Percentiles rank a stretch among this genome's conserved stretches.
phyloP scores from a whole-genome alignment of 176 grass and related monocot genomes.

The Olyra latifolia region DNA sequence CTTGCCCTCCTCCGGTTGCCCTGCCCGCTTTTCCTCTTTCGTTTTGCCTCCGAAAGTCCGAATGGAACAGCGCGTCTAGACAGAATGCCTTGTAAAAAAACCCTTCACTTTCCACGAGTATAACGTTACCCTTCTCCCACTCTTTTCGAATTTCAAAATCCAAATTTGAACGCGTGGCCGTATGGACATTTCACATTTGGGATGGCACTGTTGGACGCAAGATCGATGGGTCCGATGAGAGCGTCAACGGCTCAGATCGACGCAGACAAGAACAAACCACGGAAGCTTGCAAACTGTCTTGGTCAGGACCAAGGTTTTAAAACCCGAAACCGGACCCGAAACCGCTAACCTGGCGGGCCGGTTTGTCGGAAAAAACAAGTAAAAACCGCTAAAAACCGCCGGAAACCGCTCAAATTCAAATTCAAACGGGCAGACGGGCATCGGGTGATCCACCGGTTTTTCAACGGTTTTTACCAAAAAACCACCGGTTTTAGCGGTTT shows the following conservation, averaged over 20 bases:
- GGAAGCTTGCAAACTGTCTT: no score
- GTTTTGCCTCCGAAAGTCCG: constrained; percentile 7
- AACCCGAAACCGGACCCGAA: no score
- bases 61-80: not conserved
- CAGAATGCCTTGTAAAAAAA: not conserved
- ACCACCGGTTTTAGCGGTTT: no score
- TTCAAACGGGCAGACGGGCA: no score
- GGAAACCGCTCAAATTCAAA: no score
- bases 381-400: no score
- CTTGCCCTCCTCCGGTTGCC: constrained; percentile 5
- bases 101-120: not conserved
- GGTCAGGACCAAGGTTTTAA: no score
- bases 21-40: not conserved
- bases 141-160: not conserved
- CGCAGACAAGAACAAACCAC: not conserved
- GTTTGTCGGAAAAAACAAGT: no score
- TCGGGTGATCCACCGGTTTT: no score
- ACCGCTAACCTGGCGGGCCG: no score
- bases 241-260: not conserved
- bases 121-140: not conserved
- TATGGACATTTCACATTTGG: not conserved
- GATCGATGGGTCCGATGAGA: not conserved
- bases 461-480: no score
- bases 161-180: not conserved
- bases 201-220: not conserved